A percentile compares a stretch with the other conserved stretches of the same genome.
phyloP scores from a whole-genome alignment of 202 grass and related monocot species.

The Panicum hallii region DNA sequence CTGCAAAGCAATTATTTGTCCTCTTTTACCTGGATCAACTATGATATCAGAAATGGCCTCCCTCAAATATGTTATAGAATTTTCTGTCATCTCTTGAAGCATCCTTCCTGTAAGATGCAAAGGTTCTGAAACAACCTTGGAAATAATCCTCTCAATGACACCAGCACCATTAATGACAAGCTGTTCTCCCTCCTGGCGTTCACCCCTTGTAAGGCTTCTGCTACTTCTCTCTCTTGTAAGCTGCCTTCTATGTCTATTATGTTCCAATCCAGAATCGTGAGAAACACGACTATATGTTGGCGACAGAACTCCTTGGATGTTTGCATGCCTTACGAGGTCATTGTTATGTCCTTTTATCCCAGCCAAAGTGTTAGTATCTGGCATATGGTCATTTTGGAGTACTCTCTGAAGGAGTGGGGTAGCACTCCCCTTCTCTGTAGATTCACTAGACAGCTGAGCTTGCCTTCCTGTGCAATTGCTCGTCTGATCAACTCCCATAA shows the following conservation, averaged over 20 bases:
- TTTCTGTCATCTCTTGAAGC: conserved; percentile 97
- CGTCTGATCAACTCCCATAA: conserved; percentile 62
- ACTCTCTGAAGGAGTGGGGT: conserved; percentile 55
- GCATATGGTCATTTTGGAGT: conserved; percentile 62
- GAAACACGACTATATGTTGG: conserved; percentile 55
- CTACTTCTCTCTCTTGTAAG: conserved; percentile 70
- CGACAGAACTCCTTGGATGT: conserved; percentile 34
- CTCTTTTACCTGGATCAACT: conserved; percentile 67
- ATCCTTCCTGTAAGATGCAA: conserved; percentile 83
- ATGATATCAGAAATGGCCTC: conserved; percentile 91
- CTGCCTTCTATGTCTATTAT: conserved; percentile 58
- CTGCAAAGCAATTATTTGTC: conserved; percentile 65
- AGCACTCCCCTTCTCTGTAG: conserved; percentile 53
- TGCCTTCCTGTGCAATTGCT: conserved; percentile 57
- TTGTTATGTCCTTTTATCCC: conserved; percentile 45
- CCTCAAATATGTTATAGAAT: conserved; percentile 84
- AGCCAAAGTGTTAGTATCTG: conserved; percentile 52
- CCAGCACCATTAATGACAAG: conserved; percentile 65
- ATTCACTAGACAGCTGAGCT: conserved; percentile 57
- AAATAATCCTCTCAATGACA: conserved; percentile 86
- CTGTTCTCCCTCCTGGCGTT: conserved; percentile 63
- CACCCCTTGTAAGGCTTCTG: conserved; percentile 66
- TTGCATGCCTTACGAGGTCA: conserved; percentile 24
- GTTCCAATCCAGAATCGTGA: conserved; percentile 58
- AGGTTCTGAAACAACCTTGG: conserved; percentile 85